Percentiles rank a stretch among this genome's conserved stretches.
Evolutionary conservation across 805 yeast genomes (phyloP).

Genomic region (Ogataea kodamae): DNA sequence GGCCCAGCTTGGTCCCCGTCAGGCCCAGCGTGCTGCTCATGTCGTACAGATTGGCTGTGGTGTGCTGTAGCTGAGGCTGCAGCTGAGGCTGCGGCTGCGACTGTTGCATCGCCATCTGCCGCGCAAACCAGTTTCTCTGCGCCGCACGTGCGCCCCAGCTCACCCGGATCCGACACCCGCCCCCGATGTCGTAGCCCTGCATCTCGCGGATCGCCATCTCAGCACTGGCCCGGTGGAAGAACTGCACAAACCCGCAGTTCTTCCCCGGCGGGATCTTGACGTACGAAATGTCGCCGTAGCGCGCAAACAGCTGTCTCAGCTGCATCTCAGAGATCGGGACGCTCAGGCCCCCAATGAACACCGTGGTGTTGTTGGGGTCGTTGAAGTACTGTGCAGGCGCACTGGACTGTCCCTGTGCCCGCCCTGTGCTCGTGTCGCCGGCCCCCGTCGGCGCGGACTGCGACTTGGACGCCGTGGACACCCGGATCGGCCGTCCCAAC

Average conservation of each 20-base stretch:
- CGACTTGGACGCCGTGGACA: slow-evolving; percentile 58
- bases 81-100: slow-evolving; percentile 7
- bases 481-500: slow-evolving; percentile 73
- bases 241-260: slow-evolving; percentile 83
- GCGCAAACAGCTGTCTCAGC: slow-evolving; percentile 53
- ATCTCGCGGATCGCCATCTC: slow-evolving; percentile 80
- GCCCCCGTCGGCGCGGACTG: slow-evolving; percentile 9
- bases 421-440: slow-evolving; percentile 9
- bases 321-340: slow-evolving; percentile 58
- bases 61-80: slow-evolving; percentile 1
- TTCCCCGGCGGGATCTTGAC: slow-evolving; percentile 78
- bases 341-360: slow-evolving; percentile 73
- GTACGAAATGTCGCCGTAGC: slow-evolving; percentile 73
- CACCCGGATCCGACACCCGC: slow-evolving; percentile 70
- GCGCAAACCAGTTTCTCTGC: slow-evolving; percentile 36
- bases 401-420: slow-evolving; percentile 25
- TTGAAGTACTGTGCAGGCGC: slow-evolving; percentile 62
- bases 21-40: slow-evolving; percentile 26
- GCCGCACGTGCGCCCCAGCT: slow-evolving; percentile 80
- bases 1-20: slow-evolving; percentile 20
- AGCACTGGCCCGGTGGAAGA: slow-evolving; percentile 71
- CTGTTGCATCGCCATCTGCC: slow-evolving; percentile 33
- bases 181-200: slow-evolving; percentile 87
- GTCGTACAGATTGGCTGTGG: slow-evolving; percentile 11
- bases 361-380: slow-evolving; percentile 74